Conservation (phyloP, 2,329 filamentous ascomycete species). For the Penicillium sp. region DNA sequence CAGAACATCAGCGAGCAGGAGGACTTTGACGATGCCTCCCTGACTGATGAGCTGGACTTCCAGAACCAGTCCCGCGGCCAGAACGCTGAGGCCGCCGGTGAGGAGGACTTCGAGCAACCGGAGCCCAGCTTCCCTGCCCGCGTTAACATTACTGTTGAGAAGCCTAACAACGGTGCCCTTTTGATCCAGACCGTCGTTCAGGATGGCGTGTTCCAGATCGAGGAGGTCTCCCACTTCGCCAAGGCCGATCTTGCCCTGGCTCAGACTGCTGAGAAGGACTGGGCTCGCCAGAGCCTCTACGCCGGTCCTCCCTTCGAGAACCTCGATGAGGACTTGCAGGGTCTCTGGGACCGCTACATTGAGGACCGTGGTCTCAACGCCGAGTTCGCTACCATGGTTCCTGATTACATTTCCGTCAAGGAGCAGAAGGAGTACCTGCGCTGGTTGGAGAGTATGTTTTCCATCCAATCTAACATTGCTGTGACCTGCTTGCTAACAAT, state of each 20-base stretch:
- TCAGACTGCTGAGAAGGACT: constrained; percentile 71
- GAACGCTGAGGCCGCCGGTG: constrained; percentile 40
- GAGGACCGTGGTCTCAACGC: constrained; percentile 91
- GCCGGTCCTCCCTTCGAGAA: constrained; percentile 89
- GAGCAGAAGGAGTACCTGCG: constrained; percentile 95
- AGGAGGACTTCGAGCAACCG: constrained; percentile 50
- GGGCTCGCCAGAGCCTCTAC: constrained; percentile 75
- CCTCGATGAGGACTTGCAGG: constrained; percentile 93
- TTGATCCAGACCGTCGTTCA: constrained; percentile 83
- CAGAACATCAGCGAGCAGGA: constrained; percentile 62
- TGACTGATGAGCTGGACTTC: constrained; percentile 59
- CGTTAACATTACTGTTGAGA: constrained; percentile 84
- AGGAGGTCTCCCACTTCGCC: constrained; percentile 86
- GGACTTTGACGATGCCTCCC: constrained; percentile 56
- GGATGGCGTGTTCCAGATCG: constrained; percentile 81
- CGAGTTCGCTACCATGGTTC: constrained; percentile 82
- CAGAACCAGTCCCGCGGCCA: constrained; percentile 51
- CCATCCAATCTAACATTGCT: neutral
- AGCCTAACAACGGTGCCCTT: constrained; percentile 78
- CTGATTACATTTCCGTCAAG: constrained; percentile 96
- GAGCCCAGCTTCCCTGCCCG: constrained; percentile 70
- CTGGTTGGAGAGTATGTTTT: constrained; percentile 71
- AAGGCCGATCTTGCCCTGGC: constrained; percentile 75
- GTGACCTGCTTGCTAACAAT: constrained; percentile 5
- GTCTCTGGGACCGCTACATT: constrained; percentile 86